phyloP scores from a whole-genome alignment of 2,329 filamentous ascomycete genomes.

The Colletotrichum musae region DNA sequence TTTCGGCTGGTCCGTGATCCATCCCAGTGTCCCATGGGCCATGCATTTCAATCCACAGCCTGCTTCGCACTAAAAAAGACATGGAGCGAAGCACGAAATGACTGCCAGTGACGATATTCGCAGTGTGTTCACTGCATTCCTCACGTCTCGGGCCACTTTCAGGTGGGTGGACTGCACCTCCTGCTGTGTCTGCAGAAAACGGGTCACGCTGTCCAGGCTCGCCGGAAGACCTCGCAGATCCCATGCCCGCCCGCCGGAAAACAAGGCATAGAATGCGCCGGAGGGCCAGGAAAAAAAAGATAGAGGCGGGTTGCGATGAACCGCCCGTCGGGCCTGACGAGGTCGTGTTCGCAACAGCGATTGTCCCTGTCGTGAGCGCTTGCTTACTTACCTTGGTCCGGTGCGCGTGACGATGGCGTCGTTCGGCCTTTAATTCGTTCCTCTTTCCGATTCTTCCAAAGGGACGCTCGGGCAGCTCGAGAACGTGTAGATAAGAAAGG shows the following conservation, averaged over 20 bases:
- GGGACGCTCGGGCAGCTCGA: not conserved
- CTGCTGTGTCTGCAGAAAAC: constrained; percentile 3
- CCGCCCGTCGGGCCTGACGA: not conserved
- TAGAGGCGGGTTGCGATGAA: not conserved
- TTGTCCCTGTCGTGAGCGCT: constrained; percentile 1
- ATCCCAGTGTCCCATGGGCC: not conserved
- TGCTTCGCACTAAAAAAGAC: constrained; percentile 22
- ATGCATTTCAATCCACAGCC: constrained; percentile 27
- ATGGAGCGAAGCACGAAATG: constrained; percentile 3
- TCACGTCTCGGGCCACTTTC: not conserved
- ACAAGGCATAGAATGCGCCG: constrained; percentile 1
- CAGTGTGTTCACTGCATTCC: not conserved
- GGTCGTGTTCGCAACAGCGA: constrained; percentile 1
- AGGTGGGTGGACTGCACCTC: not conserved
- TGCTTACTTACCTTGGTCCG: not conserved
- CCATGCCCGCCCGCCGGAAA: not conserved
- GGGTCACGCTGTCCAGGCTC: not conserved
- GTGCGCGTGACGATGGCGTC: constrained; percentile 13
- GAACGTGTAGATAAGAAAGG: constrained; percentile 7
- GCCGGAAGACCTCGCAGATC: no score
- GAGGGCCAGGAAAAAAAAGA: not conserved
- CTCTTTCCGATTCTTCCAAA: not conserved
- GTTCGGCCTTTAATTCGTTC: constrained; percentile 2
- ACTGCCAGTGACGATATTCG: not conserved
- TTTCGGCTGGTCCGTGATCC: constrained; percentile 18